Base-by-base conservation (phyloP, 352 stramenopile species). In the Blastocystis sp. region DNA sequence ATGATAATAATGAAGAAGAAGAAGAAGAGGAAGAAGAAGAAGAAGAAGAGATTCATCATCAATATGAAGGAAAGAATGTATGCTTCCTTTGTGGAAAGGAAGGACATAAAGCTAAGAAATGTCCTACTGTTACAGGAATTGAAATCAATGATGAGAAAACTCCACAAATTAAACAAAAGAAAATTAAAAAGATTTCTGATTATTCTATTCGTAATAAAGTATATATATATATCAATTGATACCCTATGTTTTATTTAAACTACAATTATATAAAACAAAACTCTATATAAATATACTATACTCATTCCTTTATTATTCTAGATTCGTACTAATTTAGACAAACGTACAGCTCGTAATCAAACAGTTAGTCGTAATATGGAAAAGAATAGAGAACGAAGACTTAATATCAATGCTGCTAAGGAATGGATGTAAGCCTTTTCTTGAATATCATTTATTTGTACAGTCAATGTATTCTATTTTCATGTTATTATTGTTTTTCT, bases 381-480 rank as follows among this genome's bases (percentile, higher is more conserved):
- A 33, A 62, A 62, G 35, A 62, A 62, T 36, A 24, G 52, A 13
- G 52, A 62, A 27, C 37, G 52, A 49, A 47, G 52, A 16, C n/a
- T n/a, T n/a, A n/a, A n/a, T n/a, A n/a, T n/a, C n/a, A n/a, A n/a
- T n/a, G n/a, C n/a, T n/a, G n/a, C n/a, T n/a, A n/a, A n/a, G n/a
- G n/a, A n/a, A n/a, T n/a, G n/a, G n/a, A n/a, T n/a, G n/a, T n/a
- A n/a, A n/a, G n/a, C n/a, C n/a, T n/a, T n/a, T n/a, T n/a, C n/a
- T n/a, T n/a, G n/a, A n/a, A n/a, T n/a, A n/a, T n/a, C n/a, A n/a
- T n/a, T n/a, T n/a, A n/a, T n/a, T n/a, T n/a, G n/a, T n/a, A n/a
- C n/a, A n/a, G n/a, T n/a, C n/a, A n/a, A n/a, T n/a, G n/a, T n/a
- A n/a, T n/a, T n/a, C n/a, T n/a, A n/a, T n/a, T n/a, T n/a, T n/a